phyloP scores from a whole-genome alignment of 495 filamentous ascomycete genomes.

The Mytilinidion resinicola region DNA sequence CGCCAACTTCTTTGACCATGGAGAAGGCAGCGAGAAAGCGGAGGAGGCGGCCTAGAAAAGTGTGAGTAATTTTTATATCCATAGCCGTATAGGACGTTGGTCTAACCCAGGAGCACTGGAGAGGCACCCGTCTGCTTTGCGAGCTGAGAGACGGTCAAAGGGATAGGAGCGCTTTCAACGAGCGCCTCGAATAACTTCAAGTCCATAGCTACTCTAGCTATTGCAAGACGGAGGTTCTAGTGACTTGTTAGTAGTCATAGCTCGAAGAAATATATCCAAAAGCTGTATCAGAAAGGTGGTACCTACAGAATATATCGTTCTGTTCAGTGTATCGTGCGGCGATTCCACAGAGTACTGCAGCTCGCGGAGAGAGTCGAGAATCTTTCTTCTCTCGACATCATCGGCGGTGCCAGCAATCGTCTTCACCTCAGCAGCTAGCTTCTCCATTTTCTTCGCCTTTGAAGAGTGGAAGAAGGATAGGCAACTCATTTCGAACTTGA shows the following conservation, averaged over 20 bases:
- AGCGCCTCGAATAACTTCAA: not conserved
- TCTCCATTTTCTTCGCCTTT: not conserved
- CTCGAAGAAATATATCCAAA: not conserved
- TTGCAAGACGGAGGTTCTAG: not conserved
- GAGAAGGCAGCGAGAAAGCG: not conserved
- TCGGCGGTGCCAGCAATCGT: not conserved
- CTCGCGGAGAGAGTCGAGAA: not conserved
- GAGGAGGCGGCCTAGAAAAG: not conserved
- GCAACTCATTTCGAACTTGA: no score
- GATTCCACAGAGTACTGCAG: not conserved
- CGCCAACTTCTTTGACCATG: not conserved
- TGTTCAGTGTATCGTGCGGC: not conserved
- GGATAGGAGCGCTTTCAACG: not conserved
- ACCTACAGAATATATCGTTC: not conserved
- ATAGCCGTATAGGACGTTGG: not conserved
- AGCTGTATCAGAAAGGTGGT: not conserved
- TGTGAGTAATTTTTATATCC: not conserved
- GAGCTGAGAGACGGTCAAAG: not conserved
- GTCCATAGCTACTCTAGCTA: not conserved
- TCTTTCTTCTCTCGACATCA: not conserved
- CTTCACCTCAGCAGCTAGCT: not conserved
- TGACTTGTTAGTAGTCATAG: not conserved
- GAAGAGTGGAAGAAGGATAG: not conserved
- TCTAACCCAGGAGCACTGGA: not conserved
- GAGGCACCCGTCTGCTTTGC: not conserved